Conservation (phyloP, 352 stramenopile genomes). For the Pythium pectinolyticum region DNA sequence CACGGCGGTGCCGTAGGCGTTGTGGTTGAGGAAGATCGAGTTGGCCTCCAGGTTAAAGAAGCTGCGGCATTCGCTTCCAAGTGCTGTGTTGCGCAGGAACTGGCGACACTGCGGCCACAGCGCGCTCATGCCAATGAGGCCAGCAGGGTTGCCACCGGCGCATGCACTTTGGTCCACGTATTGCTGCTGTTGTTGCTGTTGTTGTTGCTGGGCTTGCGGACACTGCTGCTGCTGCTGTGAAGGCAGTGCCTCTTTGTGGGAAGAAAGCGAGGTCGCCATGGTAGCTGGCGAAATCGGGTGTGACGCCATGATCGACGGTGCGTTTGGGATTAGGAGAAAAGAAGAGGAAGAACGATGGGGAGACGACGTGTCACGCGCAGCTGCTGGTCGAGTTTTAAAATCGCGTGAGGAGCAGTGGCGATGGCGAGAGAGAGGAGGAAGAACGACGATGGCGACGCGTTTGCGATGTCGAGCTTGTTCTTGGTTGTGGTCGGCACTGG, state of each 20-base stretch:
- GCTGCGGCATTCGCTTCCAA: constrained; percentile 67
- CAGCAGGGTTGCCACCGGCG: constrained; percentile 17
- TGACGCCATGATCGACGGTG: constrained; percentile 18
- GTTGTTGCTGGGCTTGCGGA: constrained; percentile 23
- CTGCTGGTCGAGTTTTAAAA: background rate
- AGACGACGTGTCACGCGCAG: background rate
- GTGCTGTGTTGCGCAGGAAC: constrained; percentile 56
- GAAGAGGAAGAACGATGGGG: background rate
- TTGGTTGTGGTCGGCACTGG: background rate
- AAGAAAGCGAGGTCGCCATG: constrained; percentile 24
- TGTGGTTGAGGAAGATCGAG: constrained; percentile 82
- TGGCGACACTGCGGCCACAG: constrained; percentile 64
- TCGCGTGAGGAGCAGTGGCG: background rate
- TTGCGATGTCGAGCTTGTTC: background rate
- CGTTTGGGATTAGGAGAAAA: background rate
- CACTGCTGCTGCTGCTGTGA: background rate
- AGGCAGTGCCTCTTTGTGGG: constrained; percentile 13
- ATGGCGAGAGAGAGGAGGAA: background rate
- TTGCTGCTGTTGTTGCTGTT: constrained; percentile 27
- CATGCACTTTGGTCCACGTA: background rate
- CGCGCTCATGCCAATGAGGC: constrained; percentile 58
- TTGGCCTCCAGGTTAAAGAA: constrained; percentile 83
- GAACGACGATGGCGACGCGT: background rate
- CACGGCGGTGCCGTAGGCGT: constrained; percentile 72
- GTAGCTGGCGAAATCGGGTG: constrained; percentile 21